A percentile compares a stretch with the other conserved stretches of the same genome.
Evolutionary conservation across 805 yeast genomes (phyloP).

Genomic region (Candida maesae): DNA sequence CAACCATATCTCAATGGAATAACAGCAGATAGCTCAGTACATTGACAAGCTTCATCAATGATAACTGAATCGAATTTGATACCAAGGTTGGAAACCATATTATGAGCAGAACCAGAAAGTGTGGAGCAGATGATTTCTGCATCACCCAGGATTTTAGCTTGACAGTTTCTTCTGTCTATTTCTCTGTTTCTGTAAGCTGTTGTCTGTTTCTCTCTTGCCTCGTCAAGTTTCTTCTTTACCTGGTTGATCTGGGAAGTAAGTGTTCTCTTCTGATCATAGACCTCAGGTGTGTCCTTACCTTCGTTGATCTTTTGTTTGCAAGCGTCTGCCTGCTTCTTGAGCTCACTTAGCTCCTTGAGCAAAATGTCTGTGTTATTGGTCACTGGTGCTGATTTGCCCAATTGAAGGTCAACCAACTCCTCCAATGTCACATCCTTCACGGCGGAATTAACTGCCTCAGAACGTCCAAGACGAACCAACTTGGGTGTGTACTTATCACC

Average conservation of each 20-base stretch:
- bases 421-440: constrained; percentile 84
- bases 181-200: constrained; percentile 73
- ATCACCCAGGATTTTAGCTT: constrained; percentile 62
- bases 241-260: constrained; percentile 61
- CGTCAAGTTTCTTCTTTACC: constrained; percentile 70
- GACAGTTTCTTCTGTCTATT: constrained; percentile 69
- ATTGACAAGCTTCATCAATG: constrained; percentile 96
- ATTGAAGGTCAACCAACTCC: constrained; percentile 64
- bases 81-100: constrained; percentile 68
- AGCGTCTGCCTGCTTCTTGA: constrained; percentile 15
- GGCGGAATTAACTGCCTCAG: constrained; percentile 80
- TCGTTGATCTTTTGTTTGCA: constrained; percentile 26
- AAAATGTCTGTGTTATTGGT: constrained; percentile 45
- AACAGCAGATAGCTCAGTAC: constrained; percentile 87
- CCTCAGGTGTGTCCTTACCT: constrained; percentile 38
- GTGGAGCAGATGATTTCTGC: constrained; percentile 92
- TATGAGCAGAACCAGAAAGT: constrained; percentile 91
- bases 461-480: constrained; percentile 82
- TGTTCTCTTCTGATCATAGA: constrained; percentile 50
- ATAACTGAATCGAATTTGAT: constrained; percentile 85
- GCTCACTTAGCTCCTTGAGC: constrained; percentile 39
- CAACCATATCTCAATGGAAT: constrained; percentile 93
- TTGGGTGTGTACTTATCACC: constrained; percentile 57
- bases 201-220: constrained; percentile 68
- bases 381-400: constrained; percentile 17